Percentiles rank a stretch among this genome's conserved stretches.
These are phyloP conservation scores for Diversispora epigaea DNA, from an alignment of 192 early-diverging fungal species.

Conservation along the genomic window DNA sequence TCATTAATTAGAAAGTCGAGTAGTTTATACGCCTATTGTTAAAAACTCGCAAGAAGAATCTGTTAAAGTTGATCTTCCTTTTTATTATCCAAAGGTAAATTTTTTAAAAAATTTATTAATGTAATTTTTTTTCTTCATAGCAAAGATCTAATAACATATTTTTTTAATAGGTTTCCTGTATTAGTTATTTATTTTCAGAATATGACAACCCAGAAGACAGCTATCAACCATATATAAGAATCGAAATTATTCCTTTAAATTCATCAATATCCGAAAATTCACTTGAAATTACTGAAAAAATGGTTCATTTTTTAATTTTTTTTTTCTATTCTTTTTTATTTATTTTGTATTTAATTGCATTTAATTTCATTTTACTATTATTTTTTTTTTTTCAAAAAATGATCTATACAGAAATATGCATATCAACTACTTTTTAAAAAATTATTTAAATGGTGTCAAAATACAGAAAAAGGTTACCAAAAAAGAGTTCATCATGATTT, in stretches of 20 bases:
- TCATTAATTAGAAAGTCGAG: not conserved
- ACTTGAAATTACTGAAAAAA: slow-evolving; percentile 40
- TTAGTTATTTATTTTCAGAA: slow-evolving; percentile 17
- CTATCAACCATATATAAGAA: slow-evolving; percentile 34
- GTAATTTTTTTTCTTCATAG: not conserved
- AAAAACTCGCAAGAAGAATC: not conserved
- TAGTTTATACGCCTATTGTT: slow-evolving; percentile 5
- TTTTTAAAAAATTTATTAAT: no score
- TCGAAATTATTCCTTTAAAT: slow-evolving; percentile 37
- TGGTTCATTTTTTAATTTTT: slow-evolving; percentile 19
- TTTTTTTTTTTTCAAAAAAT: not conserved
- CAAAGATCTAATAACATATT: not conserved
- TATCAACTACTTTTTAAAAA: slow-evolving; percentile 65
- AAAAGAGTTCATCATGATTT: slow-evolving; percentile 71
- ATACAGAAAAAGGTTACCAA: slow-evolving; percentile 70
- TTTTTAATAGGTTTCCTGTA: not conserved
- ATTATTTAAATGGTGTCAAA: slow-evolving; percentile 74
- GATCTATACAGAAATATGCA: slow-evolving; percentile 49
- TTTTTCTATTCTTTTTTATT: not conserved
- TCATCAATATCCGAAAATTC: slow-evolving; percentile 31
- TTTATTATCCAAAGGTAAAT: slow-evolving; percentile 21
- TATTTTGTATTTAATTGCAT: not conserved
- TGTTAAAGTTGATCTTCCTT: slow-evolving; percentile 10
- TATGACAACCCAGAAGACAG: not conserved
- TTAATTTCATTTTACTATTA: not conserved